Percentiles rank a stretch among this genome's conserved stretches.
Evolutionary conservation across 2,329 filamentous ascomycete species (phyloP).

Genomic region (Colletotrichum shisoi): DNA sequence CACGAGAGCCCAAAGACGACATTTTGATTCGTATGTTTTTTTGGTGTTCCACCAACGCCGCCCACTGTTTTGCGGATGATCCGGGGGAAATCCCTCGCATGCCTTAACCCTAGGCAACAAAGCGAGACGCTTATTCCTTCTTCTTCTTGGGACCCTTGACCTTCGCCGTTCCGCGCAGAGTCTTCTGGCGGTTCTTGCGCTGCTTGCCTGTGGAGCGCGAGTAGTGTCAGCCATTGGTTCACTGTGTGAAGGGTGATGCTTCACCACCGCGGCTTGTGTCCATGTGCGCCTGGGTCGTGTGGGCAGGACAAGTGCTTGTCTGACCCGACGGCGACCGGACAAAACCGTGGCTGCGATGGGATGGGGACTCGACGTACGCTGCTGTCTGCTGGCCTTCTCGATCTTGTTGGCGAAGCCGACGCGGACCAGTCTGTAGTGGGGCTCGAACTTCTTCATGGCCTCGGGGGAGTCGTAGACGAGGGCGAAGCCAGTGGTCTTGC

Average conservation of each 20-base stretch:
- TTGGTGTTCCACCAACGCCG: conserved; percentile 40
- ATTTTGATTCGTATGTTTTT: conserved; percentile 36
- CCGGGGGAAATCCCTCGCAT: conserved; percentile 37
- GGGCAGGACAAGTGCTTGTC: conserved; percentile 16
- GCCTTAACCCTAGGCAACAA: conserved; percentile 40
- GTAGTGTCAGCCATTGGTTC: conserved; percentile 40
- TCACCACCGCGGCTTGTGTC: no score
- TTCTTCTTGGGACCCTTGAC: conserved; percentile 93
- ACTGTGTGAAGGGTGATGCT: background rate
- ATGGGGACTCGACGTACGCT: conserved; percentile 76
- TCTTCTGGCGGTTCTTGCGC: conserved; percentile 99
- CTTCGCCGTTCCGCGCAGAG: conserved; percentile 97
- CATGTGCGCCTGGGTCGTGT: conserved; percentile 29
- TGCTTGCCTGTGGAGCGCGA: conserved; percentile 82
- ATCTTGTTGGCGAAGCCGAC: conserved; percentile 92
- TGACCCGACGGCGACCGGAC: background rate
- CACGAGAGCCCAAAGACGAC: conserved; percentile 35
- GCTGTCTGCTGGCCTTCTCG: conserved; percentile 97
- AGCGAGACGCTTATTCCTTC: conserved; percentile 78
- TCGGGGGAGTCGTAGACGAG: conserved; percentile 98
- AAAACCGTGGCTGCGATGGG: background rate
- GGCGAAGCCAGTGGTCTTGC: conserved; percentile 99
- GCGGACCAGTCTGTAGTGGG: conserved; percentile 93
- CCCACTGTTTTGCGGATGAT: conserved; percentile 38
- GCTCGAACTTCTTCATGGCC: conserved; percentile 99